Base-by-base conservation (phyloP, 23 red algal genomes). In the Agarophyton chilense region DNA sequence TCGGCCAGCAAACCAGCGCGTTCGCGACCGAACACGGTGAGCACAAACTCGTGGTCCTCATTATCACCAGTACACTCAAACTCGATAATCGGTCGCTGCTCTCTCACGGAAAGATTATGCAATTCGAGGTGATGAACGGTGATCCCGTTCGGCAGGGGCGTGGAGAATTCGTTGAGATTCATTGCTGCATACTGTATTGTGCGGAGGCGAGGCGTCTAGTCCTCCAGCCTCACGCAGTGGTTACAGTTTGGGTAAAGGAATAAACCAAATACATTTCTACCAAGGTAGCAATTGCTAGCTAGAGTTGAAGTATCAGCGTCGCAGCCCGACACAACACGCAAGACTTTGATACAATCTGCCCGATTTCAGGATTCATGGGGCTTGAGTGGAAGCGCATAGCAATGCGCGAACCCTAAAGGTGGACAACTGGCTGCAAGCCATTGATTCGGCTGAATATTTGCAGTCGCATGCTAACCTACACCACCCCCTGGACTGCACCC, bases 11-110 rank as follows among this genome's bases (percentile, higher is more conserved):
- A 52, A 2, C 92, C 92, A 42, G 72, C 46, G 14, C 96, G 89
- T 79, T 98, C 96, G 26, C 74, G 89, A 16, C 92, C 91, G 44
- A 98, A 92, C 31, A 98, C 81, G n/a, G 92, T 98, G 56, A 98
- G 96, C 65, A 80, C 63, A 45, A 86, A 85, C 22, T 81, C 75
- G 19, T 82, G 54, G 32, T 51, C 85, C 16, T 93, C 82, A 4
- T 79, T 46, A 62, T 93, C 88, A 17, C 62, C 83, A 28, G 33
- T 47, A 38, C 62, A 86, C 46, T 95, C 87, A 47, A 96, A 88
- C 55, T 96, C 94, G 13, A 98, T 90, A 28, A 92, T 90, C 1
- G 96, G 96, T 28, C 92, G 88, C 54, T 82, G 65, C 60, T 93
- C 81, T 24, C 65, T 45, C 28, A 98, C 86, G 22, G 79, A 93